These are phyloP conservation scores for Inga leiocalycina DNA, from an alignment of 306 rosid species.

Conservation along the genomic window DNA sequence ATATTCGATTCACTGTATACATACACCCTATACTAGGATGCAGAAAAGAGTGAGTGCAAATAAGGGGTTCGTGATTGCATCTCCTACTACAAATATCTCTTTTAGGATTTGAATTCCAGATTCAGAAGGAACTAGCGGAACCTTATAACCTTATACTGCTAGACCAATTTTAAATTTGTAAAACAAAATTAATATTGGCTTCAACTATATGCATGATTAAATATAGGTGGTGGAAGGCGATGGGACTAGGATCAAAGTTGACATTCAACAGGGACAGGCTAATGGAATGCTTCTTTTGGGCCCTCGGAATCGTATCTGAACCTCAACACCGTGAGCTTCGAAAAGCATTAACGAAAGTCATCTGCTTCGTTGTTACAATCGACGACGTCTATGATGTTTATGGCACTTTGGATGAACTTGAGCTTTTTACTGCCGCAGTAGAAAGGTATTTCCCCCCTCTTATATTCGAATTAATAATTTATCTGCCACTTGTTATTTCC, in stretches of 20 bases:
- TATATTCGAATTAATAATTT: not conserved
- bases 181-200: not conserved
- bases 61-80: too few species aligned
- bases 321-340: conserved; percentile 45
- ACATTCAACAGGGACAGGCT: conserved; percentile 55
- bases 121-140: too few species aligned
- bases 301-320: conserved; percentile 49
- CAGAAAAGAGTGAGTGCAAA: too few species aligned
- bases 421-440: conserved; percentile 48
- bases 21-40: rapidly evolving
- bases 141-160: not conserved
- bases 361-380: conserved; percentile 34
- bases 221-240: conserved; percentile 58
- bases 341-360: conserved; percentile 53
- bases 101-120: too few species aligned
- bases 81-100: too few species aligned
- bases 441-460: conserved; percentile 42
- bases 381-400: conserved; percentile 69
- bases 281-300: conserved; percentile 58
- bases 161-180: too few species aligned
- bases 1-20: too few species aligned
- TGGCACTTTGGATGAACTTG: conserved; percentile 56
- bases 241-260: conserved; percentile 50
- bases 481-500: not conserved
- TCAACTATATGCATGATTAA: not conserved